Base-by-base conservation (phyloP, 2,329 filamentous ascomycete species). In the Sclerotinia borealis region DNA sequence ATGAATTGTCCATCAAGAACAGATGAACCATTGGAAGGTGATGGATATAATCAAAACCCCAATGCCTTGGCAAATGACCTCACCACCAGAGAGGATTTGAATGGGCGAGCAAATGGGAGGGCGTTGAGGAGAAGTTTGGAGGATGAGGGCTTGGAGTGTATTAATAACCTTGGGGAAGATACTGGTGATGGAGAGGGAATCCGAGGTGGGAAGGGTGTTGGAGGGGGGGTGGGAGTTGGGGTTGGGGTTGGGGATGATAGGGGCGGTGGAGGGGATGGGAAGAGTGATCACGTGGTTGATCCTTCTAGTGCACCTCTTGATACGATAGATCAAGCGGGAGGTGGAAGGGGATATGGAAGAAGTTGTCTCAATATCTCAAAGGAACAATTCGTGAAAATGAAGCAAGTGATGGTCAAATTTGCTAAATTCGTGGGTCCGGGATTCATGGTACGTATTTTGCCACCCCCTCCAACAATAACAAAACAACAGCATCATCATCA, bases 1-100 rank as follows among this genome's bases (percentile, higher is more conserved):
- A 89, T 89, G 86, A 88, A 88, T 71, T 87, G 85, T 72, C 85
- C 85, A 63, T 87, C 85, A 7, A 79, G 84, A 68, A 84, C 80
- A 37, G 85, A 89, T 65, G 79, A 84, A 63, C 77, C 79, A 36
- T 45, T 63, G 27, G 77, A 79, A 55, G 79, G 83, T 59, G 79
- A 79, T 27, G 78, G 77, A 60, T 85, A 80, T 76, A 89, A 88
- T 70, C 86, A 88, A 74, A 87, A 79, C 66, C 86, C 85, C 1
- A 77, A 80, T 62, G 76, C 77, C 2, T 75, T 88, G 63, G 81
- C 81, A 64, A 79, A 80, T n/a, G 85, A 87, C 71, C 76, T 81
- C 39, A 88, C 85, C 3, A 88, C 85, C 7, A 78, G 83, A 63
- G 81, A 83, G 67, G 85, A 88, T 69, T 76, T 89, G 63, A 85